Base-by-base conservation (phyloP, 2,329 filamentous ascomycete species). In the Aspergillus uvarum region DNA sequence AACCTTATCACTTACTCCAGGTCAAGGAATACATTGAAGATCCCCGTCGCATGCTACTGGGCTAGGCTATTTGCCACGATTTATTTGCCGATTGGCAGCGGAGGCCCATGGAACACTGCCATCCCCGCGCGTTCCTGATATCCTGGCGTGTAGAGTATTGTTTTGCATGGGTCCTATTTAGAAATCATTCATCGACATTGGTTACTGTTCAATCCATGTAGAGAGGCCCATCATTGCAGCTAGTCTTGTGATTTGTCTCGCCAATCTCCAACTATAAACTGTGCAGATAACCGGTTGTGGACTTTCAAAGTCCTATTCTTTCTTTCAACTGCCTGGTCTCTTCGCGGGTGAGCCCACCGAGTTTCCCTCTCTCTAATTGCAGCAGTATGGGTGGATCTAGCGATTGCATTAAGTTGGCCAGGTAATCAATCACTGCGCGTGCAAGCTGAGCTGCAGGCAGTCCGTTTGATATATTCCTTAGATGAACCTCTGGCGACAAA, bases 21-120 rank as follows among this genome's bases (percentile, higher is more conserved):
- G 78, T 99, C 72, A 98, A 98, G 87, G 91, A 97, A 77, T 96
- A 90, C 75, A 96, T 98, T 68, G 94, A 98, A 82, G 95, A 98
- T 74, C 94, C 94, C 44, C 83, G 91, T 67, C 89, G 91, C 72
- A 97, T 98, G 94, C 85, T 97, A 11, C 79, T 96, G 44, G 78
- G 73, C 51, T 79, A 75, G 35, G 22, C 44, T 3, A 22, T 2
- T 12, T 47, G 16, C 31, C 14, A 26, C 22, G 21, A 42, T 10
- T 26, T 22, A 11, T 53, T 16, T 11, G 3, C 26, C 24, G 51
- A 24, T 35, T 8, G 42, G 19, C 22, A 35, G 19, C n/a, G 53
- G 42, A 55, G 38, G n/a, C 16, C 2, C 47, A 44, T 2, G 38
- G 38, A n/a, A 7, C 38, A 44, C n/a, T 14, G 19, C 22, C 48